Evolutionary conservation across 2,329 filamentous ascomycete genomes (phyloP).

Genomic region (Talaromyces sp.): DNA sequence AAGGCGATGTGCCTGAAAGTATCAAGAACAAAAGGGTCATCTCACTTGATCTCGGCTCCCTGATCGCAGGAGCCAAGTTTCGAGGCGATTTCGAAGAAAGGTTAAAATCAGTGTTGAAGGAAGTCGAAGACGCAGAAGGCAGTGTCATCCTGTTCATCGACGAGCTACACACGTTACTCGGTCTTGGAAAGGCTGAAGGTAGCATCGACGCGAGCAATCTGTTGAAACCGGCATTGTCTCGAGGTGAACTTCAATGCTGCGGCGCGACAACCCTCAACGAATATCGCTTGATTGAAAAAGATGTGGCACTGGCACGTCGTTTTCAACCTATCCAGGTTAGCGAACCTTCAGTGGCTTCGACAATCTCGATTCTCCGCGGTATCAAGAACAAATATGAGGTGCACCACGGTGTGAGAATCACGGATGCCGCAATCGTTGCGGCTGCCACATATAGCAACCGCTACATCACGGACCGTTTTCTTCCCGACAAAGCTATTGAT

Average conservation of each 20-base stretch:
- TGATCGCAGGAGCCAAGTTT: constrained; percentile 95
- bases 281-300: constrained; percentile 91
- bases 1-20: constrained; percentile 89
- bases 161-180: constrained; percentile 85
- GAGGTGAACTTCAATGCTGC: constrained; percentile 90
- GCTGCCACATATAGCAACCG: constrained; percentile 89
- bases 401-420: constrained; percentile 92
- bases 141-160: constrained; percentile 93
- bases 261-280: constrained; percentile 91
- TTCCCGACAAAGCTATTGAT: constrained; percentile 96
- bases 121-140: constrained; percentile 83
- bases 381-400: constrained; percentile 98
- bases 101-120: constrained; percentile 81
- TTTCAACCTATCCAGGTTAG: constrained; percentile 95
- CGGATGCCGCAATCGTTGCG: constrained; percentile 83
- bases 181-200: constrained; percentile 89
- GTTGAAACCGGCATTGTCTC: constrained; percentile 84
- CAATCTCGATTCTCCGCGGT: constrained; percentile 88
- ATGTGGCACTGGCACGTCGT: constrained; percentile 82
- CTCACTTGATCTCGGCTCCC: constrained; percentile 77
- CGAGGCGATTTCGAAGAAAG: constrained; percentile 94
- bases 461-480: constrained; percentile 92
- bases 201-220: constrained; percentile 95
- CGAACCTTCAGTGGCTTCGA: constrained; percentile 85
- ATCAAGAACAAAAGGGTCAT: constrained; percentile 93